Conservation (phyloP, 2,329 filamentous ascomycete species). For the Amphichorda felina region DNA sequence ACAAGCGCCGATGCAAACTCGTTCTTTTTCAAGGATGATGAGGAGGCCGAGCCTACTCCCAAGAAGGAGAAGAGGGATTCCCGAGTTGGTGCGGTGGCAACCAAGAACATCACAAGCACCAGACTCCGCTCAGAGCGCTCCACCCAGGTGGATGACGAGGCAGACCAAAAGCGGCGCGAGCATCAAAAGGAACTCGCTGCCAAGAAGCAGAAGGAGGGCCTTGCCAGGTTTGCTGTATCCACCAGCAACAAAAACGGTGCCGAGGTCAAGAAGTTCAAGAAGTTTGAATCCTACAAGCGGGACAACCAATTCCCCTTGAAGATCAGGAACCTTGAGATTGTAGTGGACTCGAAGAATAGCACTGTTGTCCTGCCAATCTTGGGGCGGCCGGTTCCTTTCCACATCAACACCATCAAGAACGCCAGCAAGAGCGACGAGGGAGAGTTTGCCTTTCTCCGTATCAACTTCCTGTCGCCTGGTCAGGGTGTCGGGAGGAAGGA, state of each 20-base stretch:
- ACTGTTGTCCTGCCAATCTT: slow-evolving; percentile 93
- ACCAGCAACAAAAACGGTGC: slow-evolving; percentile 76
- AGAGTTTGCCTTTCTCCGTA: slow-evolving; percentile 84
- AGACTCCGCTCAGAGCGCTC: slow-evolving; percentile 82
- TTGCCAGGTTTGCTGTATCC: slow-evolving; percentile 76
- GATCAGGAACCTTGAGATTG: slow-evolving; percentile 75
- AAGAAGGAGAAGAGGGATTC: slow-evolving; percentile 84
- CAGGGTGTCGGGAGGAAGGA: slow-evolving; percentile 96
- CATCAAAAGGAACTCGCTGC: slow-evolving; percentile 82
- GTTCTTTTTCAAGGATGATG: slow-evolving; percentile 97
- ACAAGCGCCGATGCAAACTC: slow-evolving; percentile 88
- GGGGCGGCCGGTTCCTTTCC: slow-evolving; percentile 94
- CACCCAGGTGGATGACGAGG: slow-evolving; percentile 80
- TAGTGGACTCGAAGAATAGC: slow-evolving; percentile 81
- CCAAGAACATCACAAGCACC: slow-evolving; percentile 91
- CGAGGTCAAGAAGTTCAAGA: slow-evolving; percentile 97
- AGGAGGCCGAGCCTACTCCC: slow-evolving; percentile 73
- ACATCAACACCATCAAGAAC: slow-evolving; percentile 71
- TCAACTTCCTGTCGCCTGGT: slow-evolving; percentile 94
- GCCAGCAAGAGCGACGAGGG: slow-evolving; percentile 78
- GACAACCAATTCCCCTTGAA: slow-evolving; percentile 83
- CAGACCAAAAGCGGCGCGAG: slow-evolving; percentile 74
- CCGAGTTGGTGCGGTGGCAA: slow-evolving; percentile 74
- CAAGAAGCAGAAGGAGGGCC: slow-evolving; percentile 84
- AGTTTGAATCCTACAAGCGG: slow-evolving; percentile 97